Base-by-base conservation (phyloP, 2,329 filamentous ascomycete genomes). In the Boeremia exigua region DNA sequence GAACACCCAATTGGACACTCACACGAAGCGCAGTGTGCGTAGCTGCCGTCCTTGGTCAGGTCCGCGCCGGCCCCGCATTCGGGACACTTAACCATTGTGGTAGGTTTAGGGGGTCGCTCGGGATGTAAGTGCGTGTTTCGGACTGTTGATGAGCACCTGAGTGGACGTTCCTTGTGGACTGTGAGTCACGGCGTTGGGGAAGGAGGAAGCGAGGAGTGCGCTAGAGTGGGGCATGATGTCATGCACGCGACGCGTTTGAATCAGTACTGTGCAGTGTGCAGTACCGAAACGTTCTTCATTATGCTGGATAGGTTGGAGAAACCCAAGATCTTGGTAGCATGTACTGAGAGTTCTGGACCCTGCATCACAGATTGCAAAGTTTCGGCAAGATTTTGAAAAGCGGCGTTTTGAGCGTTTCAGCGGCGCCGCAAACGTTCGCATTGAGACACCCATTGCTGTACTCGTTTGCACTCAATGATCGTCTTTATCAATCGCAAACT, bases 401-500 rank as follows among this genome's bases (percentile, higher is more conserved):
- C 19, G 19, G 19, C 19, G 19, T 23, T 23, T 23, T 23, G 19
- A 23, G 5, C 19, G 19, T 23, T 23, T 23, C 19, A 23, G 5
- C 19, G 19, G 19, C 19, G 19, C 19, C 19, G 19, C 19, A 23
- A 19, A 19, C 34, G 8, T 4, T 4, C 14, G 8, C 15, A 37
- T 10, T 17, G 6, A 17, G 4, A 19, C 1, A 2, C 19, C 14
- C 15, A 25, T 25, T 39, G 4, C 17, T 10, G 11, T 27, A 1
- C 12, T 9, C 14, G 14, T 34, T n/a, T n/a, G 5, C 9, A 15
- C 2, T 48, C 30, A 48, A 12, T 49, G 39, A 15, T 64, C 58
- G 56, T 68, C 66, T 51, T 68, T 69, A 54, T 80, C 77, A 10
- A 70, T 76, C 11, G 81, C 79, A 75, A 82, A 85, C 62, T 71